Evolutionary conservation across 345 rosid species (phyloP).

Genomic region (Eutrema japonicum): DNA sequence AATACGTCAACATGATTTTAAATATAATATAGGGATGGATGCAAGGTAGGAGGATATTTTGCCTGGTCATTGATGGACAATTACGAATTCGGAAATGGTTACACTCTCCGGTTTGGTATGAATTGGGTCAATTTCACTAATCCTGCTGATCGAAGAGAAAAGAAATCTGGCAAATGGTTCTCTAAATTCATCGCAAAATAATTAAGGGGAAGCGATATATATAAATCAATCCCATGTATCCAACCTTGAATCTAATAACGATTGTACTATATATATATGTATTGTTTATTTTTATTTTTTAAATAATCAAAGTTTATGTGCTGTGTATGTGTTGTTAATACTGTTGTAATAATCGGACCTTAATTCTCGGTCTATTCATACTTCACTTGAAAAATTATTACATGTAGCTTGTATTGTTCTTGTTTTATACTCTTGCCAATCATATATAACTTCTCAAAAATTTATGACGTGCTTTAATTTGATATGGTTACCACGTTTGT

Average conservation of each 20-base stretch:
- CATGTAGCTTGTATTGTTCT: no score
- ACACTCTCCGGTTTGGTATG: conserved; percentile 39
- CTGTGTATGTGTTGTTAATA: neutral
- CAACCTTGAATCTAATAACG: neutral
- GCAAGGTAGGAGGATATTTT: conserved; percentile 38
- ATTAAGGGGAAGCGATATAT: neutral
- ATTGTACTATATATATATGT: neutral
- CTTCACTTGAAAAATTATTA: no score
- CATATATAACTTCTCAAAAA: no score
- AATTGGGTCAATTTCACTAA: conserved; percentile 43
- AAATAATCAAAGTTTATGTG: neutral
- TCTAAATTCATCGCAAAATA: conserved; percentile 42
- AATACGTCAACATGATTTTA: neutral
- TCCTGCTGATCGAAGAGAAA: conserved; percentile 36
- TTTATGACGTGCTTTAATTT: no score
- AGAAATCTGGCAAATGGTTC: conserved; percentile 42
- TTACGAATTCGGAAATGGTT: conserved; percentile 39
- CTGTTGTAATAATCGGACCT: conserved; percentile 7
- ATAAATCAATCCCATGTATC: neutral
- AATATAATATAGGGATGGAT: conserved; percentile 29
- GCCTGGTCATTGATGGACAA: conserved; percentile 42
- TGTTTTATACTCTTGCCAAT: no score
- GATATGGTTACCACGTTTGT: no score
- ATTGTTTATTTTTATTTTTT: neutral
- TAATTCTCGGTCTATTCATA: neutral